These are phyloP conservation scores for Delitschia confertaspora DNA, from an alignment of 495 filamentous ascomycete genomes.

Conservation along the genomic window DNA sequence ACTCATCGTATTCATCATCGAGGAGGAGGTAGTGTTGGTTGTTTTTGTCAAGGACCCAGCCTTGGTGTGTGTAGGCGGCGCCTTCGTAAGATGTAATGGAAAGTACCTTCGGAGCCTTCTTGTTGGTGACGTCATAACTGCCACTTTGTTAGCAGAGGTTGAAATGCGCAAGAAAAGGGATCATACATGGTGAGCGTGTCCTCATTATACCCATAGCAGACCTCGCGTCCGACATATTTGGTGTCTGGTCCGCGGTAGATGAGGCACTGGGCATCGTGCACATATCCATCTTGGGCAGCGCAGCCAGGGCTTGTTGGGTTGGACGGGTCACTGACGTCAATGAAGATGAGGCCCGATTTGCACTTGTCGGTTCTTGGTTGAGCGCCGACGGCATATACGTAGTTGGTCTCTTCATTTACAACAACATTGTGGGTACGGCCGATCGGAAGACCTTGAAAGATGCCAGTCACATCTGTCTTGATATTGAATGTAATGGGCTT, in stretches of 20 bases:
- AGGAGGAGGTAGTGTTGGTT: conserved; percentile 49
- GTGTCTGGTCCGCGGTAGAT: conserved; percentile 49
- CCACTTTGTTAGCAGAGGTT: conserved; percentile 25
- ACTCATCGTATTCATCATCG: conserved; percentile 55
- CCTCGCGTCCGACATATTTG: conserved; percentile 45
- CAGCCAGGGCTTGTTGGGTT: conserved; percentile 47
- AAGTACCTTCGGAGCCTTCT: conserved; percentile 41
- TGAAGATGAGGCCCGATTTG: conserved; percentile 45
- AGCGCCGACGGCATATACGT: conserved; percentile 46
- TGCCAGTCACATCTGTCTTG: conserved; percentile 30
- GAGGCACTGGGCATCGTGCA: conserved; percentile 54
- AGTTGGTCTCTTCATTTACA: conserved; percentile 43
- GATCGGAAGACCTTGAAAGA: conserved; percentile 35
- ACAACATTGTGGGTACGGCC: conserved; percentile 34
- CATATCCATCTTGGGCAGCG: conserved; percentile 47
- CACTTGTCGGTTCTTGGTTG: conserved; percentile 40
- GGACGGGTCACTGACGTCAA: conserved; percentile 37
- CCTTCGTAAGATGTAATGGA: conserved; percentile 50
- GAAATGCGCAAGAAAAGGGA: conserved; percentile 12
- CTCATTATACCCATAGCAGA: conserved; percentile 55
- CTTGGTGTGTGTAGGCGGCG: conserved; percentile 53
- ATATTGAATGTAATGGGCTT: conserved; percentile 34
- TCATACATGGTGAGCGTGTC: conserved; percentile 37
- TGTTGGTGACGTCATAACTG: conserved; percentile 52
- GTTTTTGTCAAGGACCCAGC: conserved; percentile 47